Conservation (phyloP, 768 basidiomycete species). For the Galerina sulciceps region DNA sequence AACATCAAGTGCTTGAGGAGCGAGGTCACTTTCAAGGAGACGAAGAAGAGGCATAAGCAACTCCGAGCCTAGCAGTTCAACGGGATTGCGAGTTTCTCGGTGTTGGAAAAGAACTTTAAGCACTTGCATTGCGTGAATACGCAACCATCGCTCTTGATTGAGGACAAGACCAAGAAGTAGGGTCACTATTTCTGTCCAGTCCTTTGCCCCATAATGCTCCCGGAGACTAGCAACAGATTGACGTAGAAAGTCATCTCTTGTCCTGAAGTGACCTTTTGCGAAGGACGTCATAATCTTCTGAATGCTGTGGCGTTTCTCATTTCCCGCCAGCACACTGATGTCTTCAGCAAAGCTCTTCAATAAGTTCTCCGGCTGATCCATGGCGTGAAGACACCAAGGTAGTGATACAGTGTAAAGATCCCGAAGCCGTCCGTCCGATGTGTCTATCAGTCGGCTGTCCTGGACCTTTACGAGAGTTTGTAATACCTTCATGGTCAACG, state of each 20-base stretch:
- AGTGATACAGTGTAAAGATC: constrained; percentile 81
- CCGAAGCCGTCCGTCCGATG: constrained; percentile 71
- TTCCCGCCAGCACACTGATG: constrained; percentile 71
- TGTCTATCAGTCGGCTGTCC: constrained; percentile 71
- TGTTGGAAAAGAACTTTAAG: constrained; percentile 90
- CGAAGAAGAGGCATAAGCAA: constrained; percentile 90
- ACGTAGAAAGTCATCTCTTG: constrained; percentile 91
- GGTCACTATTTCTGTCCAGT: constrained; percentile 83
- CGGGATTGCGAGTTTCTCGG: constrained; percentile 73
- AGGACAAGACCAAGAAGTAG: constrained; percentile 86
- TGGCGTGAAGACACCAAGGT: constrained; percentile 89
- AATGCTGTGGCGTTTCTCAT: constrained; percentile 78
- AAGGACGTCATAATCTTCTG: constrained; percentile 90
- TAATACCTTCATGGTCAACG: constrained; percentile 70
- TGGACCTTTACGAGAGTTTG: constrained; percentile 62
- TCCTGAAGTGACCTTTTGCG: constrained; percentile 84
- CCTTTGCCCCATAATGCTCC: constrained; percentile 78
- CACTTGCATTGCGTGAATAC: constrained; percentile 83
- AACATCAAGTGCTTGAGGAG: constrained; percentile 88
- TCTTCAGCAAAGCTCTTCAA: constrained; percentile 75
- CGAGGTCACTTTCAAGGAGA: constrained; percentile 85
- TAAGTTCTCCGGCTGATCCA: constrained; percentile 66
- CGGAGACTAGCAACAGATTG: constrained; percentile 86
- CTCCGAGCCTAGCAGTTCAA: constrained; percentile 81
- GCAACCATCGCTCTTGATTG: constrained; percentile 82